Base-by-base conservation (phyloP, 352 stramenopile species). In the Globisporangium echinulatum region DNA sequence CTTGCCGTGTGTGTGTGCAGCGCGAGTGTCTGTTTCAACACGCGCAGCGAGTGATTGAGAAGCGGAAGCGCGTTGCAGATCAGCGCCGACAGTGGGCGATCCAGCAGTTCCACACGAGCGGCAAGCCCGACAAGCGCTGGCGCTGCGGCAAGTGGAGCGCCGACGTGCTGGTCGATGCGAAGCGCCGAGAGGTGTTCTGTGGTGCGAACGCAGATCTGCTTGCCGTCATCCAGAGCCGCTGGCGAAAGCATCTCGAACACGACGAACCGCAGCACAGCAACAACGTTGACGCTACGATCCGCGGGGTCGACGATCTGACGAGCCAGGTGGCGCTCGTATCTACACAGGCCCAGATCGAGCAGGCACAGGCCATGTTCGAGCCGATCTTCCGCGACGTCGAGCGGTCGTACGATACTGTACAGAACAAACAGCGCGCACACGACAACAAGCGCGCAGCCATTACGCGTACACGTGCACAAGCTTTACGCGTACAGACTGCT, bases 51-150 rank as follows among this genome's bases (percentile, higher is more conserved):
- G 47, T 70, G 7, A 36, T 61, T 3, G 67, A 74, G 17, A 77
- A 60, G 38, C 65, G 53, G 15, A 72, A 71, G 6, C 58, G 67
- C 10, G 63, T 90, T 38, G 74, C 75, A 14, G 76, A 86, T 39
- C 77, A 79, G 10, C 76, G 72, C 46, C 68, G 81, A 1, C 69
- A 62, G 43, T 93, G 74, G 78, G 33, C 66, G 33, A 66, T 91
- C 47, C 63, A 79, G 25, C 67, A 78, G 38, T 84, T 75, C 48
- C 68, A 67, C 33, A 70, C 68, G 9, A 85, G 71, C 58, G 81
- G 83, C 7, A 93, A 93, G 38, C 67, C 52, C 15, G 75, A 90
- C 54, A 70, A 68, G 53, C 78, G 75, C 7, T 88, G 81, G 79
- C 66, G 59, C 42, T 74, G 79, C 4, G 75, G 63, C 8, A 65